These are phyloP conservation scores for Fusarium sp. DNA, from an alignment of 2,329 filamentous ascomycete species.

Conservation along the genomic window DNA sequence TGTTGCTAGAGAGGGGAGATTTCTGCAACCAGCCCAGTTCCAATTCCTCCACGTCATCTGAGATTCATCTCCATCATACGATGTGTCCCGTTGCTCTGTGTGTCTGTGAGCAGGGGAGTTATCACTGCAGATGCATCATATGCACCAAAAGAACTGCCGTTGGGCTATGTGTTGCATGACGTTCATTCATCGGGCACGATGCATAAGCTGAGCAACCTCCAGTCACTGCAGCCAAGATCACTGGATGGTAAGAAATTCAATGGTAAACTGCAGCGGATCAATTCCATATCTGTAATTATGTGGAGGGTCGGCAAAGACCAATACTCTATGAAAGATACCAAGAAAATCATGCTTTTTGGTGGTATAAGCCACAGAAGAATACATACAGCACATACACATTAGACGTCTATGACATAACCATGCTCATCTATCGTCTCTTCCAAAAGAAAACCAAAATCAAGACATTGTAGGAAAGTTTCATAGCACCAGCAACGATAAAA, in stretches of 20 bases:
- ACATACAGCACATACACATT: neutral
- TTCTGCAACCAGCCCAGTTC: neutral
- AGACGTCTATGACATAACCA: neutral
- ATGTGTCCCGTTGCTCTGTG: neutral
- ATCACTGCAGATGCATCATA: neutral
- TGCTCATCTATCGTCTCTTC: conserved; percentile 27
- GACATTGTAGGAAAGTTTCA: conserved; percentile 37
- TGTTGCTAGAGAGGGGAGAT: neutral
- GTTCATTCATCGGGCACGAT: neutral
- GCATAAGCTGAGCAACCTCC: neutral
- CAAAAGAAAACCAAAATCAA: conserved; percentile 41
- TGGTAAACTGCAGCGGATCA: neutral
- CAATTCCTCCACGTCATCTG: neutral
- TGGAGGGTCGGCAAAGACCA: too few species aligned
- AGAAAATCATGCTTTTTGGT: neutral
- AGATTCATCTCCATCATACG: neutral
- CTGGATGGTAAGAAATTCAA: neutral
- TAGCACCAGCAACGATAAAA: conserved; percentile 34
- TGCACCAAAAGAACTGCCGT: neutral
- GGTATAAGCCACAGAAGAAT: neutral
- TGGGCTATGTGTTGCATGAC: neutral
- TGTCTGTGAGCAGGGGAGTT: neutral
- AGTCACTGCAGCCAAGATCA: neutral
- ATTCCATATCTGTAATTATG: too few species aligned
- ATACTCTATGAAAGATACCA: neutral